Conservation (phyloP, 2,329 filamentous ascomycete genomes). For the Elsinoe fawcettii region DNA sequence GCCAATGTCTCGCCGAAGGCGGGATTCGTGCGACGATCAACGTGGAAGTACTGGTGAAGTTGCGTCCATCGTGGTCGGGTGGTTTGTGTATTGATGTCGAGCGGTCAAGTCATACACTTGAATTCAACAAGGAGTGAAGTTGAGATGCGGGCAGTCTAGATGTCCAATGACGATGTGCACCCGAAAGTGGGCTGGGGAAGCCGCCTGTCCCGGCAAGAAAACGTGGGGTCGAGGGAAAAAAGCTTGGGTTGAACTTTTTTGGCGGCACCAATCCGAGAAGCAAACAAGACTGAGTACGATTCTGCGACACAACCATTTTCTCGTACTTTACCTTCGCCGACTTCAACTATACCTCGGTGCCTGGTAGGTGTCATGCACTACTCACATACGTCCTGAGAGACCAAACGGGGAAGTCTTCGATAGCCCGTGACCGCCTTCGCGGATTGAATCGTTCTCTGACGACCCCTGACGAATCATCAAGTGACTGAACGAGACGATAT, state of each 20-base stretch:
- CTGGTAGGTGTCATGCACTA: neutral
- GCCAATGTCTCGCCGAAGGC: conserved; percentile 4
- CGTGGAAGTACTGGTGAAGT: neutral
- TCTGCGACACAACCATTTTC: neutral
- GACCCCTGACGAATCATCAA: conserved; percentile 1
- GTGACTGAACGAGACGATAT: conserved; percentile 5
- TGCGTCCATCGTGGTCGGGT: neutral
- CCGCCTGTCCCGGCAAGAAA: neutral
- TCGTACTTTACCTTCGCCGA: neutral
- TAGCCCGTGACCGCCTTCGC: neutral
- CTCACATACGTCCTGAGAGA: neutral
- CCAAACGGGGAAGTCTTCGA: neutral
- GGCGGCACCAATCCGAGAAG: neutral
- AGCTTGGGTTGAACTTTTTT: conserved; percentile 6
- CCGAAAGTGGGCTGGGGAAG: conserved; percentile 4
- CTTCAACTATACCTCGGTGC: neutral
- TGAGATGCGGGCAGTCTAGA: neutral
- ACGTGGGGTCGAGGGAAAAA: neutral
- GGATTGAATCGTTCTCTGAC: neutral
- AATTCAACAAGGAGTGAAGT: neutral
- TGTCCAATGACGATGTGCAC: neutral
- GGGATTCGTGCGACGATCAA: conserved; percentile 1
- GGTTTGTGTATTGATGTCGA: neutral
- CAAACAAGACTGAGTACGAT: neutral
- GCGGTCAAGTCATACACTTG: neutral